These are phyloP conservation scores for Vachellia pachyceras DNA, from an alignment of 306 rosid species.

Conservation along the genomic window DNA sequence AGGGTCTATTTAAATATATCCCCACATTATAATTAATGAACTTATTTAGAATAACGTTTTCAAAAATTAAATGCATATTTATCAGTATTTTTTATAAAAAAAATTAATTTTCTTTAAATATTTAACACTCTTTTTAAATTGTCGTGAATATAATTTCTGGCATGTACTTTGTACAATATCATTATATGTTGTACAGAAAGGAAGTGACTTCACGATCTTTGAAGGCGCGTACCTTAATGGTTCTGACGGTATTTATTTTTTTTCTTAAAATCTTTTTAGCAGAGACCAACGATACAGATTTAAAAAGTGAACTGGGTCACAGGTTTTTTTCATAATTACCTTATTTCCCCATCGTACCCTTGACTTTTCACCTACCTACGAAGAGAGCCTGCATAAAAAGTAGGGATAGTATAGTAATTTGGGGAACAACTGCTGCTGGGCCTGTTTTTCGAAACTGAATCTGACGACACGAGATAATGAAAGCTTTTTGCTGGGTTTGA, in stretches of 20 bases:
- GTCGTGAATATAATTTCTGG: background rate
- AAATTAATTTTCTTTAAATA: too few species aligned
- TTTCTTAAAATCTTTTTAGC: conserved; percentile 42
- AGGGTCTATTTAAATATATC: background rate
- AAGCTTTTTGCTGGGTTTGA: conserved; percentile 55
- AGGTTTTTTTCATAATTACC: conserved; percentile 39
- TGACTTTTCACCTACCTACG: background rate
- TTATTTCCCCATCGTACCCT: conserved; percentile 23
- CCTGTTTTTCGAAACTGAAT: conserved; percentile 74
- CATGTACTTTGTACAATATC: background rate
- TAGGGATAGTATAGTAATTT: conserved; percentile 34
- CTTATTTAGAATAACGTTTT: too few species aligned
- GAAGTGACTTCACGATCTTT: conserved; percentile 24
- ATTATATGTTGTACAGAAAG: background rate
- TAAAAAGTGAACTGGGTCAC: conserved; percentile 47
- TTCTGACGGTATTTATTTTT: background rate
- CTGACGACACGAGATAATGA: conserved; percentile 75
- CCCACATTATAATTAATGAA: background rate
- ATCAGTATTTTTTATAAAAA: too few species aligned
- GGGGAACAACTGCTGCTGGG: conserved; percentile 39
- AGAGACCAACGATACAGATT: conserved; percentile 53
- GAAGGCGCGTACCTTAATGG: conserved; percentile 43
- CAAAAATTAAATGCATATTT: too few species aligned
- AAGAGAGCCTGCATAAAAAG: background rate
- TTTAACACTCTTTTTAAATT: background rate